Evolutionary conservation across 139 green algal species (phyloP), one percentile per base, ranked within the genome.

Genomic region (Spirogloea muscicola): DNA sequence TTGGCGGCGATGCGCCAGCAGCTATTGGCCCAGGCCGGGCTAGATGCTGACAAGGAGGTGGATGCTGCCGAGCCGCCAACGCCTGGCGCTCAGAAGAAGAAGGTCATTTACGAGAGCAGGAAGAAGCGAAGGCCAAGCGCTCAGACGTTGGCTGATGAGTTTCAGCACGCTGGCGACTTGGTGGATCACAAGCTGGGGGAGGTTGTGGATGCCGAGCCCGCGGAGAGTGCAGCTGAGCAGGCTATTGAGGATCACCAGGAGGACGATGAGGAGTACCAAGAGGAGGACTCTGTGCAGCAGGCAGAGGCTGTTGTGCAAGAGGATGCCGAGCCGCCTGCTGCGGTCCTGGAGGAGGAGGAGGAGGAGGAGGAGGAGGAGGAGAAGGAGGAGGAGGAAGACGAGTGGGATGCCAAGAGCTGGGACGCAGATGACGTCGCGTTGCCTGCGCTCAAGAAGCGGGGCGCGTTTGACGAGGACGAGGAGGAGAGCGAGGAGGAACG

Each of bases 1-100:
- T 77, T 95, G 70, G 91, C 88, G 0, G 87, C 86, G 27, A 85
- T 94, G 34, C 77, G 91, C 5, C 89, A 92, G 57, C 90, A 96
- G 86, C 79, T 98, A 51, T 84, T 97, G 74, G 67, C 67, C 13
- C 64, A 74, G 51, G 64, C 31, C 9, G 5, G 25, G 5, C 6
- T 59, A 4, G 64, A 74, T 3, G 64, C 68, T 3, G 29, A 68
- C 33, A 10, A 91, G 85, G 74, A 90, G 89, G 76, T 93, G 91
- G 80, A 86, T 88, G 38, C 31, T 62, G 13, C 51, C 51, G 51
- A 52, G 44, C 13, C 10, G 44, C 44, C 44, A 16, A 16, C 31
- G 13, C 57, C 57, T 42, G 76, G 48, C 72, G 58, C 61, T 74
- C 27, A 88, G 69, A 88, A 85, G 61, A 82, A 84, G 78, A 87